These are phyloP conservation scores for Sporothrix mexicana DNA, from an alignment of 2,329 filamentous ascomycete genomes.

Conservation along the genomic window DNA sequence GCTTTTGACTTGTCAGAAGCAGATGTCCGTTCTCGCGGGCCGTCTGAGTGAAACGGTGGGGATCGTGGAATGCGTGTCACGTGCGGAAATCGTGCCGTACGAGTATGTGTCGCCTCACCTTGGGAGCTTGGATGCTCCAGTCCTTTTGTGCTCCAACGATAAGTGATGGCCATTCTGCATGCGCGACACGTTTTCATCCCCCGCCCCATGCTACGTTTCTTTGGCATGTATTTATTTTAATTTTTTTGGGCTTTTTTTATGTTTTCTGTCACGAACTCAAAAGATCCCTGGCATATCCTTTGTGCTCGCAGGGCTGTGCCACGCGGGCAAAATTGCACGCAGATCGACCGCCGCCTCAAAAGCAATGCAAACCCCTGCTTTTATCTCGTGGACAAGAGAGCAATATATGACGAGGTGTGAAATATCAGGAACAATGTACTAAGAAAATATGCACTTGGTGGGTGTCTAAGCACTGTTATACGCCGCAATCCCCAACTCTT, in stretches of 20 bases:
- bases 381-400: background rate
- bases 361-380: background rate
- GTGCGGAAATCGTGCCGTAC: background rate
- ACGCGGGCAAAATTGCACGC: slow-evolving; percentile 16
- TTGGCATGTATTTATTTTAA: background rate
- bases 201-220: slow-evolving; percentile 12
- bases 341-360: background rate
- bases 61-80: slow-evolving; percentile 6
- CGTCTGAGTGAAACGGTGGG: background rate
- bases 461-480: too few relatives aligned
- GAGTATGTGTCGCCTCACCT: background rate
- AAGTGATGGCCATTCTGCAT: background rate
- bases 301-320: slow-evolving; percentile 1
- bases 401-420: background rate
- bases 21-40: background rate
- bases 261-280: background rate
- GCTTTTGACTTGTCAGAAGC: background rate
- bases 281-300: background rate
- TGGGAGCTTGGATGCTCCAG: too few relatives aligned
- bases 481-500: too few relatives aligned
- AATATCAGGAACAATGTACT: too few relatives aligned
- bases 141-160: background rate
- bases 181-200: slow-evolving; percentile 20
- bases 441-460: too few relatives aligned
- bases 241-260: background rate